phyloP scores from a whole-genome alignment of 1,284 basidiomycete genomes.

The Macrocystidia cucumis region DNA sequence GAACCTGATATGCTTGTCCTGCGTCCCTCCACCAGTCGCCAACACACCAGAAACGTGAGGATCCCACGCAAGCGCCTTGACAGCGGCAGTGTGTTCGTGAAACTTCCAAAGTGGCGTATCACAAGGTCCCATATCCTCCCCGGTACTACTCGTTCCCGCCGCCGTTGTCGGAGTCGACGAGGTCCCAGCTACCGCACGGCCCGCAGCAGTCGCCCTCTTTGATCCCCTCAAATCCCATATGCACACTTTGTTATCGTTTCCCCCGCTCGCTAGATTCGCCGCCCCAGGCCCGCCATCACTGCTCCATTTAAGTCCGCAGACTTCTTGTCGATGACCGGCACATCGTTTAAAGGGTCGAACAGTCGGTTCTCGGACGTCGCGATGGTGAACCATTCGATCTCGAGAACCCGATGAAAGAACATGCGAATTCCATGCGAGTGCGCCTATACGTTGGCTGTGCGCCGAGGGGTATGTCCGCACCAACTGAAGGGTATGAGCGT shows the following conservation, averaged over 20 bases:
- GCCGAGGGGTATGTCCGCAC: constrained; percentile 86
- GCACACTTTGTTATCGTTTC: constrained; percentile 98
- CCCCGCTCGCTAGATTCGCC: constrained; percentile 86
- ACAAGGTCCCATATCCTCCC: constrained; percentile 29
- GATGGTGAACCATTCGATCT: constrained; percentile 86
- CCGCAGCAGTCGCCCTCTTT: constrained; percentile 28
- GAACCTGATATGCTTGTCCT: constrained; percentile 95
- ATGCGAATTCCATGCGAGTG: constrained; percentile 90
- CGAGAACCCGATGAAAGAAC: constrained; percentile 89
- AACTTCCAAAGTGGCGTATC: constrained; percentile 84
- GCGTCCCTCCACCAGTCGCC: constrained; percentile 96
- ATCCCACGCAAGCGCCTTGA: constrained; percentile 98
- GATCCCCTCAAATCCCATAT: constrained; percentile 86
- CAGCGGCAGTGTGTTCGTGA: constrained; percentile 93
- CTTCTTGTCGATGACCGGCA: constrained; percentile 87
- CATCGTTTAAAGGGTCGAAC: constrained; percentile 73
- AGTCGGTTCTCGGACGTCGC: constrained; percentile 77
- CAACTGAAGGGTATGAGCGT: constrained; percentile 74
- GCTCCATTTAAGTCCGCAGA: constrained; percentile 96
- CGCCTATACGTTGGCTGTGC: constrained; percentile 86
- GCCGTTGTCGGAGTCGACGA: constrained; percentile 4
- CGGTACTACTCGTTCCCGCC: constrained; percentile 20
- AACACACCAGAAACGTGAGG: constrained; percentile 90
- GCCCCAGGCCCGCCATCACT: constrained; percentile 44
- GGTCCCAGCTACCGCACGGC: constrained; percentile 7